Conservation (phyloP, 345 rosid species). For the Carallia brachiata region DNA sequence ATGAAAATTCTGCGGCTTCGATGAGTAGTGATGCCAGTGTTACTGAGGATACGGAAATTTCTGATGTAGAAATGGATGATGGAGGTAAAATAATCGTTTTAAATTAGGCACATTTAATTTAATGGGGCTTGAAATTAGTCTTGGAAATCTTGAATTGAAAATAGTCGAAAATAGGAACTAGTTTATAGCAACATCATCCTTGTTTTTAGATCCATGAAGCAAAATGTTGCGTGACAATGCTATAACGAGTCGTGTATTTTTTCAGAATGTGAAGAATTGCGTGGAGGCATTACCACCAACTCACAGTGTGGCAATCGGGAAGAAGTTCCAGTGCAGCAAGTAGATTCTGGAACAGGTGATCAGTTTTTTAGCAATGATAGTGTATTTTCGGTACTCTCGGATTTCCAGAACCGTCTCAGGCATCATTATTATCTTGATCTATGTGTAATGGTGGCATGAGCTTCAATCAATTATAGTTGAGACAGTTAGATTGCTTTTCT, state of each 20-base stretch:
- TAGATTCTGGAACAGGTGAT: constrained; percentile 41
- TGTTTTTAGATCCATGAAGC: too few species aligned
- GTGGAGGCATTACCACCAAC: constrained; percentile 28
- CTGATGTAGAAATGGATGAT: constrained; percentile 14
- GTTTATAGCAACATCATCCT: too few species aligned
- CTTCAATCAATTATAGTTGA: background rate
- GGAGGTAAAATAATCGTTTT: constrained; percentile 28
- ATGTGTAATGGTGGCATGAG: background rate
- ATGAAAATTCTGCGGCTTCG: constrained; percentile 20
- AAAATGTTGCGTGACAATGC: too few species aligned
- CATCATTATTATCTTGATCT: background rate
- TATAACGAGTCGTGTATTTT: too few species aligned
- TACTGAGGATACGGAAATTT: constrained; percentile 17
- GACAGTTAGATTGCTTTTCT: background rate
- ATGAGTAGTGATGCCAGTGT: constrained; percentile 18
- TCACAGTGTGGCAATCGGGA: constrained; percentile 26
- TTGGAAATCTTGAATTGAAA: too few species aligned
- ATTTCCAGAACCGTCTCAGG: background rate
- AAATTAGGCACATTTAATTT: background rate
- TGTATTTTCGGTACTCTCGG: background rate
- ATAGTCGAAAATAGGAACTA: too few species aligned
- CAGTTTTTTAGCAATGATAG: constrained; percentile 1
- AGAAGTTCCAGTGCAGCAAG: constrained; percentile 28
- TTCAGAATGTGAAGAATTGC: constrained; percentile 34
- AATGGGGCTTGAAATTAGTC: background rate